Base-by-base conservation (phyloP, 202 grass and related monocot genomes). In the Bolboschoenoplectus hybrid region DNA sequence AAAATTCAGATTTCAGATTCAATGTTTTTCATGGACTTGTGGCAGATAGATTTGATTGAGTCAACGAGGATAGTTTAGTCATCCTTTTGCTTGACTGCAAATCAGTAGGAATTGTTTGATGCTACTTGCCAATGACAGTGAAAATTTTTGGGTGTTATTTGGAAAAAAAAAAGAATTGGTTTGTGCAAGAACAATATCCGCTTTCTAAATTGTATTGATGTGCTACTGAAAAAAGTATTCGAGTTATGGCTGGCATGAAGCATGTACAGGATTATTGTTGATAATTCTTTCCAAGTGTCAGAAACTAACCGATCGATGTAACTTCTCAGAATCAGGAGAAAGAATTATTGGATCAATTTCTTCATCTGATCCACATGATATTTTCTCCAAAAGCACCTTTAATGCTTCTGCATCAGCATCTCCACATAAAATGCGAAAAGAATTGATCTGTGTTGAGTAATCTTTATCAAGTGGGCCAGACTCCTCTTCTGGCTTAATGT, bases 241-340 rank as follows among this genome's bases (percentile, higher is more conserved):
- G 9, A 46, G 70, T 11, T 40, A 40, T 17, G 14, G 16, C 50
- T 40, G 35, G 3, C 74, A 79, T n/a, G 13, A 26, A 74, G 19
- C 44, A 58, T 47, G 16, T 43, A 72, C 17, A 19, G 6, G 6
- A 19, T 58, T 58, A 9, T 79, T 58, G 14, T 58, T 36, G 50
- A 79, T 34, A 58, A 66, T 51, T 17, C 1, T 47, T 67, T 61
- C 52, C 0, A 14, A 68, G 64, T 17, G 17, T 87, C 45, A 50
- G 38, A 74, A 86, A 95, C 96, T 47, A 43, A 98, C 96, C 84
- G 96, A 88, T 84, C 96, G 87, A 86, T 96, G 96, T 44, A 87
- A 86, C 82, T 98, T 98, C 35, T 95, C 89, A 1, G 91, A 82
- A 55, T 96, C 96, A 0, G 96, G 82, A n/a, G 91, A 90, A 47